Evolutionary conservation across 2,329 filamentous ascomycete species (phyloP).

Genomic region (Lomentospora prolificans): DNA sequence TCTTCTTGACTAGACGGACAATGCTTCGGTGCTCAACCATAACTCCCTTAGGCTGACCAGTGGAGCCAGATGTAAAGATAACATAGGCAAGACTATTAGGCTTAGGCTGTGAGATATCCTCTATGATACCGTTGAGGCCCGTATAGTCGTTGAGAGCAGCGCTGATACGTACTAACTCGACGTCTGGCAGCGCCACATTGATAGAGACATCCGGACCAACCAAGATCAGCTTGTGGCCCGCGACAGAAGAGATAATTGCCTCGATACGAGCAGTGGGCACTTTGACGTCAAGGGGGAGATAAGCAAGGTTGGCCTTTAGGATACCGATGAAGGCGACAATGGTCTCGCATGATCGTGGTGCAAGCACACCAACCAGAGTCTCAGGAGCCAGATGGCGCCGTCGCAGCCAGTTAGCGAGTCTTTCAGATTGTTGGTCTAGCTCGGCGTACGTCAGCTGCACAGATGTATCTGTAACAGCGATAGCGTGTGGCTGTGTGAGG

Average conservation of each 20-base stretch:
- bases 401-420: slow-evolving; percentile 13
- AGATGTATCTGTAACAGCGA: slow-evolving; percentile 14
- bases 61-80: slow-evolving; percentile 42
- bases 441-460: slow-evolving; percentile 14
- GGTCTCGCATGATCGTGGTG: slow-evolving; percentile 16
- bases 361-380: slow-evolving; percentile 14
- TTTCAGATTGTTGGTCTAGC: slow-evolving; percentile 14
- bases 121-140: too few relatives aligned
- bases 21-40: slow-evolving; percentile 19
- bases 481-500: not conserved
- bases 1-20: slow-evolving; percentile 10
- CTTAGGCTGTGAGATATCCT: not conserved
- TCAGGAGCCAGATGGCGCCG: slow-evolving; percentile 8
- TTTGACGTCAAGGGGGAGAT: slow-evolving; percentile 16
- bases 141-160: not conserved
- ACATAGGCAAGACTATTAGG: slow-evolving; percentile 20
- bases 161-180: not conserved
- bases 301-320: slow-evolving; percentile 17
- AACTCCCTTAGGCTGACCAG: slow-evolving; percentile 39
- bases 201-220: not conserved
- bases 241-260: slow-evolving; percentile 12
- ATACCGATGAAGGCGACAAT: slow-evolving; percentile 16
- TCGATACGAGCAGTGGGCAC: slow-evolving; percentile 13
- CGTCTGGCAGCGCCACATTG: not conserved
- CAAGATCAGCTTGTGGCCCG: slow-evolving; percentile 9